A percentile compares a stretch with the other conserved stretches of the same genome.
These are phyloP conservation scores for Thermothielavioides terrestris DNA, from an alignment of 495 filamentous ascomycete species.

Conservation along the genomic window DNA sequence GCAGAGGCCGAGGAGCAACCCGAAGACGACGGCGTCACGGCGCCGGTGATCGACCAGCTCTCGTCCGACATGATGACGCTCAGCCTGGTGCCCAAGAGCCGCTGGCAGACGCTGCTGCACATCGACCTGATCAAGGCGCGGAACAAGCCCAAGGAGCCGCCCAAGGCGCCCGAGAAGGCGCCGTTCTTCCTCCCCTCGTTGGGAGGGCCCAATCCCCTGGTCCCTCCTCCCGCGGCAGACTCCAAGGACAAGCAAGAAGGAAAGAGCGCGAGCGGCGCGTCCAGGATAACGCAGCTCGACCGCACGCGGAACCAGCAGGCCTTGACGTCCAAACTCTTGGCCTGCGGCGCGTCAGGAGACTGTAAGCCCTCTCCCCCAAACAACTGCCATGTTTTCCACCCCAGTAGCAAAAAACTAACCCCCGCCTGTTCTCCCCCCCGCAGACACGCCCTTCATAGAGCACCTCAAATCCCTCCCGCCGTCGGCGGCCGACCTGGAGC, in stretches of 20 bases:
- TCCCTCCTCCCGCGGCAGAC: conserved; percentile 19
- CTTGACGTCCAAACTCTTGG: conserved; percentile 54
- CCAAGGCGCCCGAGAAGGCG: conserved; percentile 86
- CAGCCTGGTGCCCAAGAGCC: conserved; percentile 75
- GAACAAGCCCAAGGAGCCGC: conserved; percentile 88
- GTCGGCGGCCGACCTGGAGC: conserved; percentile 75
- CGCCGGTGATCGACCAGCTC: conserved; percentile 62
- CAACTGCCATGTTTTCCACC: neutral
- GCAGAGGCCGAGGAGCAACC: conserved; percentile 34
- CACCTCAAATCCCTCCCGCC: conserved; percentile 73
- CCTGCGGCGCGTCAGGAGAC: conserved; percentile 38
- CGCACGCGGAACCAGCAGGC: conserved; percentile 35
- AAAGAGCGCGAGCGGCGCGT: conserved; percentile 19
- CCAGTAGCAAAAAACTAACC: conserved; percentile 19
- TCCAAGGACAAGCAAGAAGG: conserved; percentile 9
- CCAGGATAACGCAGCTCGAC: conserved; percentile 34
- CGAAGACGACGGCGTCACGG: conserved; percentile 38
- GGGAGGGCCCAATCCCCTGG: conserved; percentile 24
- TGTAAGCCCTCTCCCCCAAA: conserved; percentile 31
- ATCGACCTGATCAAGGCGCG: conserved; percentile 83
- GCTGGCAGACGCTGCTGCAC: conserved; percentile 89
- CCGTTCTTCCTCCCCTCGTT: conserved; percentile 90
- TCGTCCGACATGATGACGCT: conserved; percentile 74
- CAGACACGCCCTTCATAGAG: conserved; percentile 54
- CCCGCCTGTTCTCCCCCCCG: too few species aligned